Evolutionary conservation across 352 stramenopile species (phyloP).

Genomic region (Phytophthora podocarpi): DNA sequence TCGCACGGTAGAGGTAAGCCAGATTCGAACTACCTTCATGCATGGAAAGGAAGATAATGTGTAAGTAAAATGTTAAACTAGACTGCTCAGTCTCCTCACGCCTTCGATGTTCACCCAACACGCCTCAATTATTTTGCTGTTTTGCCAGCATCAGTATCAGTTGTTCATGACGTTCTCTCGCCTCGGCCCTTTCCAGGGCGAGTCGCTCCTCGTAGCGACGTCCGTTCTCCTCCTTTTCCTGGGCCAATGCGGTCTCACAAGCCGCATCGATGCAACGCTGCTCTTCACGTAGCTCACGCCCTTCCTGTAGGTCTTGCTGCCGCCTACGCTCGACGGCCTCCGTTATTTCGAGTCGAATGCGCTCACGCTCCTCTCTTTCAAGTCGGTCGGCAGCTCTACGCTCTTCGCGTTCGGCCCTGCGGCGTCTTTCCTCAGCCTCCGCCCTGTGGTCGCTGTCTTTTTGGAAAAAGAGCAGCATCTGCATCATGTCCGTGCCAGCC

Average conservation of each 20-base stretch:
- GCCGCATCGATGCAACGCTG: not conserved
- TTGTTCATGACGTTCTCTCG: not conserved
- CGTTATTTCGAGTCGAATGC: not conserved
- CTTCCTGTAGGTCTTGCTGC: not conserved
- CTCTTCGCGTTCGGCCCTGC: not conserved
- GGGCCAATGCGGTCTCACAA: not conserved
- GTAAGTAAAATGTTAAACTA: not conserved
- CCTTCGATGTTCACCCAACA: too few species aligned
- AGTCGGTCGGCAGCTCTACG: not conserved
- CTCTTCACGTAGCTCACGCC: not conserved
- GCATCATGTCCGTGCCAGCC: not conserved
- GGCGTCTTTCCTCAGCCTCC: not conserved
- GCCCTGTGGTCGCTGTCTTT: not conserved
- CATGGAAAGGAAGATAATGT: not conserved
- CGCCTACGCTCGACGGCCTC: not conserved
- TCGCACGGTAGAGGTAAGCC: not conserved
- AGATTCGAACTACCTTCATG: not conserved
- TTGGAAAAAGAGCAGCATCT: not conserved
- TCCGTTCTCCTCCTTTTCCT: not conserved
- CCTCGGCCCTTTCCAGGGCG: not conserved
- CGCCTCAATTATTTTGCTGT: not conserved
- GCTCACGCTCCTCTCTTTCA: not conserved
- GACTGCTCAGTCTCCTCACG: too few species aligned
- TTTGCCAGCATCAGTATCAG: not conserved
- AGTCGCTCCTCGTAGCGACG: too few species aligned